Evolutionary conservation across 208 protist genomes (phyloP).

Genomic region (Wallacemonas sp.): DNA sequence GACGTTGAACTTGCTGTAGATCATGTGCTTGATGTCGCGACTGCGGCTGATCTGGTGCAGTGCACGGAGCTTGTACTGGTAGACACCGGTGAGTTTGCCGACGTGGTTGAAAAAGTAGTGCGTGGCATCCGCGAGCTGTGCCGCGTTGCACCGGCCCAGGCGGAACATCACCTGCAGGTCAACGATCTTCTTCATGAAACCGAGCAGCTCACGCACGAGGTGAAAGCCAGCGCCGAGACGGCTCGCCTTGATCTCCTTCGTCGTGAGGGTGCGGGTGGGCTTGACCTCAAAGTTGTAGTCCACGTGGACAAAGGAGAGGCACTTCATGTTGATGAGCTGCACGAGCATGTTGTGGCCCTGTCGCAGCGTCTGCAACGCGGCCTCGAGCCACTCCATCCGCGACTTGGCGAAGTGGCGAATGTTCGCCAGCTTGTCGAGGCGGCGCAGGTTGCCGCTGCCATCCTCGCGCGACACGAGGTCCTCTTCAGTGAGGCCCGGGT

Average conservation of each 20-base stretch:
- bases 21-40: slow-evolving; percentile 99
- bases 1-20: slow-evolving; percentile 99
- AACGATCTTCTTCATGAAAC: slow-evolving; percentile 99
- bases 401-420: slow-evolving; percentile 99
- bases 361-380: slow-evolving; percentile 99
- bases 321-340: slow-evolving; percentile 99
- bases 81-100: slow-evolving; percentile 99
- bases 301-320: slow-evolving; percentile 99
- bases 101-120: slow-evolving; percentile 99
- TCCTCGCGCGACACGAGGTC: slow-evolving; percentile 12
- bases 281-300: slow-evolving; percentile 99
- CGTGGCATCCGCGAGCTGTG: slow-evolving; percentile 99
- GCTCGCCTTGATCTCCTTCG: slow-evolving; percentile 99
- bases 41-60: slow-evolving; percentile 99
- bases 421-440: slow-evolving; percentile 93
- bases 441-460: slow-evolving; percentile 30
- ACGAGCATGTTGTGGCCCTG: slow-evolving; percentile 99
- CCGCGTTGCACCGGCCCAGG: slow-evolving; percentile 98
- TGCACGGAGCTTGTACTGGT: slow-evolving; percentile 99
- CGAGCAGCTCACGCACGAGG: slow-evolving; percentile 99
- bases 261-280: slow-evolving; percentile 99
- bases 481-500: slow-evolving; percentile 17
- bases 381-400: slow-evolving; percentile 99
- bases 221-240: slow-evolving; percentile 99
- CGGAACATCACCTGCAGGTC: slow-evolving; percentile 99